These are phyloP conservation scores for Nakataea oryzae DNA, from an alignment of 2,329 filamentous ascomycete species.

Conservation along the genomic window DNA sequence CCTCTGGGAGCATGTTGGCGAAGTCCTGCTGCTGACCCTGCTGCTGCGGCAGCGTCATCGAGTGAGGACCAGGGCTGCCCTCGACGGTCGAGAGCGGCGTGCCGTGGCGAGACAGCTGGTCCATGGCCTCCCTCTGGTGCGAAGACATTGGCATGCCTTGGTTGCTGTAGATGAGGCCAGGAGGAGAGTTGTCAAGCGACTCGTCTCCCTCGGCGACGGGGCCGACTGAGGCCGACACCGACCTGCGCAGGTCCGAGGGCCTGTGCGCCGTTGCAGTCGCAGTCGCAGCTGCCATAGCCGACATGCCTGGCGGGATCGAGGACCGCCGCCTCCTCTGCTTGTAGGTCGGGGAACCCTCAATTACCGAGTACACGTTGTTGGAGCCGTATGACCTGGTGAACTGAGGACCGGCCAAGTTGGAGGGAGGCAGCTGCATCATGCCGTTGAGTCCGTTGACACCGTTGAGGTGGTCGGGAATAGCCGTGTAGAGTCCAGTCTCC, in stretches of 20 bases:
- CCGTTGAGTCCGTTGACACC: slow-evolving; percentile 69
- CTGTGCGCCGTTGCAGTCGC: slow-evolving; percentile 44
- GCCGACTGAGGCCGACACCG: slow-evolving; percentile 78
- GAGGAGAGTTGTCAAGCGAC: slow-evolving; percentile 67
- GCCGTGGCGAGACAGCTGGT: slow-evolving; percentile 78
- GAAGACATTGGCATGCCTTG: slow-evolving; percentile 51
- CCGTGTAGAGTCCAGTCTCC: slow-evolving; percentile 91
- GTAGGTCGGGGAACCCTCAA: slow-evolving; percentile 96
- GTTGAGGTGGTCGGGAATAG: slow-evolving; percentile 75
- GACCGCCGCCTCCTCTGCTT: slow-evolving; percentile 93
- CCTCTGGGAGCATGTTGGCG: slow-evolving; percentile 50
- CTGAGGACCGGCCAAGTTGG: slow-evolving; percentile 70
- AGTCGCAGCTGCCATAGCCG: slow-evolving; percentile 55
- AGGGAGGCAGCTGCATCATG: slow-evolving; percentile 83
- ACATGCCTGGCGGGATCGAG: slow-evolving; percentile 74
- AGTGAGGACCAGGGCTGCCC: slow-evolving; percentile 67
- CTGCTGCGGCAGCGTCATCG: slow-evolving; percentile 56
- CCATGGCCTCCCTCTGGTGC: slow-evolving; percentile 67
- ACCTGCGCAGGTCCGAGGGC: slow-evolving; percentile 83
- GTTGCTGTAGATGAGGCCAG: slow-evolving; percentile 63
- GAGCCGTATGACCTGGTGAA: slow-evolving; percentile 63
- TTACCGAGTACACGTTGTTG: slow-evolving; percentile 86
- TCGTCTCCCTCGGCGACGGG: slow-evolving; percentile 74
- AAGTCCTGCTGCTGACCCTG: slow-evolving; percentile 53
- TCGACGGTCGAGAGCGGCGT: slow-evolving; percentile 83